These are phyloP conservation scores for Teunomyces lycoperdinae DNA, from an alignment of 805 yeast genomes.

Conservation along the genomic window DNA sequence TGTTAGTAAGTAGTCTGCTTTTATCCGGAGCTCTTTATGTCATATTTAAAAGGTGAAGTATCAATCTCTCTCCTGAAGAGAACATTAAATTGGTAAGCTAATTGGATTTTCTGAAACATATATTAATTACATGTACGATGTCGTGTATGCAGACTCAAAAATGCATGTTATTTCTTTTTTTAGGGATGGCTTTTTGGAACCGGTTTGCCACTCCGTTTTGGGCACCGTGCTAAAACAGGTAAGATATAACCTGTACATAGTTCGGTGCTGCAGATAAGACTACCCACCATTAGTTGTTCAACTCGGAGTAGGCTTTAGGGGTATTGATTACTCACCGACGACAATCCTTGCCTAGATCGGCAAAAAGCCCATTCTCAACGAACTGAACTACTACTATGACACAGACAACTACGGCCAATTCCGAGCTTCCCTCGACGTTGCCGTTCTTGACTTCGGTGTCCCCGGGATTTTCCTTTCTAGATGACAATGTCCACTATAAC, in stretches of 20 bases:
- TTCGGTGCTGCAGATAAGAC: not conserved
- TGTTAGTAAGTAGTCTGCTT: not conserved
- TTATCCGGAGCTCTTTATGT: not conserved
- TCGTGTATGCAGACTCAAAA: not conserved
- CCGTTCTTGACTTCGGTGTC: slow-evolving; percentile 35
- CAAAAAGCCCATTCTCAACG: too few relatives aligned
- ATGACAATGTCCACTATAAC: slow-evolving; percentile 32
- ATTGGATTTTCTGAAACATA: not conserved
- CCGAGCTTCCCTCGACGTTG: slow-evolving; percentile 24
- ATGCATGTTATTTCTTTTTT: not conserved
- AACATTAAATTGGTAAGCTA: not conserved
- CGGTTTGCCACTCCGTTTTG: too few relatives aligned
- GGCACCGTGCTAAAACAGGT: too few relatives aligned
- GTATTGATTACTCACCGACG: not conserved
- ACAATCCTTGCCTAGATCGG: too few relatives aligned
- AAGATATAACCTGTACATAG: not conserved
- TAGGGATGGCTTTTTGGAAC: not conserved
- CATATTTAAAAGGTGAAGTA: not conserved
- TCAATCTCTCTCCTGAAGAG: not conserved
- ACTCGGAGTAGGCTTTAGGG: not conserved
- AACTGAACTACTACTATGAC: not conserved
- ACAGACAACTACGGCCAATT: not conserved
- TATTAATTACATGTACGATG: not conserved
- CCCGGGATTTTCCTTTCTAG: slow-evolving; percentile 33
- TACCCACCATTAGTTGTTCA: not conserved